A percentile compares a stretch with the other conserved stretches of the same genome.
phyloP scores from a whole-genome alignment of 148 eudicot genomes.

The Diospyros lotus region DNA sequence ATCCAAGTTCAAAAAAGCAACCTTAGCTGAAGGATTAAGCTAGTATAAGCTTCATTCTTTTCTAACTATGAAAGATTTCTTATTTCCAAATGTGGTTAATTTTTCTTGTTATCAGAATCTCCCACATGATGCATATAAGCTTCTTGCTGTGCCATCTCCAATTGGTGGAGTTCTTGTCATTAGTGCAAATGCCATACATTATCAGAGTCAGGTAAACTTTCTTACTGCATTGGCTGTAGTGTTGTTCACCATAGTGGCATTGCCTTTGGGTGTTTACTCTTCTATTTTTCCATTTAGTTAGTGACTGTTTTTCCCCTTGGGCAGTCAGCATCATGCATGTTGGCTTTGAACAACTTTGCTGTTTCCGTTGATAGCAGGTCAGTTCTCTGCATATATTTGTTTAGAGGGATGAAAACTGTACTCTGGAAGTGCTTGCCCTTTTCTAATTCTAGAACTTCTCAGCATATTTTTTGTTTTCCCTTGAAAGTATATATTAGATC shows the following conservation, averaged over 20 bases:
- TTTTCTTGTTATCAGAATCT: constrained; percentile 54
- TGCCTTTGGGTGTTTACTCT: constrained; percentile 3
- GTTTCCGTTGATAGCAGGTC: constrained; percentile 76
- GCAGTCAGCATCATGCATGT: constrained; percentile 84
- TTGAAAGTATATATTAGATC: background rate
- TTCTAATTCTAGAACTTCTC: too few species aligned
- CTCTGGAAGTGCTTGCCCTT: background rate
- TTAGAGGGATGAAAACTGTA: background rate
- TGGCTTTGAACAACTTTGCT: constrained; percentile 86
- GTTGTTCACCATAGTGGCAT: background rate
- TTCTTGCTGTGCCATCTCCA: constrained; percentile 99
- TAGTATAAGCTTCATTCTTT: background rate
- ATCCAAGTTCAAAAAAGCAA: too few species aligned
- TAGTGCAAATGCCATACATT: constrained; percentile 79
- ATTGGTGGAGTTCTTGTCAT: constrained; percentile 94
- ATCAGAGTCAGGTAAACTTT: constrained; percentile 89
- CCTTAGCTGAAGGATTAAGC: background rate
- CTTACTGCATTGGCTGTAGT: constrained; percentile 9
- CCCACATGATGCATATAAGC: constrained; percentile 96
- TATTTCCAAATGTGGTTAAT: constrained; percentile 2
- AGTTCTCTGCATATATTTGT: constrained; percentile 9
- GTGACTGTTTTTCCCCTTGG: constrained; percentile 21
- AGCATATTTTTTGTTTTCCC: background rate
- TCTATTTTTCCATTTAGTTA: constrained; percentile 13
- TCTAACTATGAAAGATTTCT: background rate